These are phyloP conservation scores for Baeospora myosura DNA, from an alignment of 1,284 basidiomycete genomes.

Conservation along the genomic window DNA sequence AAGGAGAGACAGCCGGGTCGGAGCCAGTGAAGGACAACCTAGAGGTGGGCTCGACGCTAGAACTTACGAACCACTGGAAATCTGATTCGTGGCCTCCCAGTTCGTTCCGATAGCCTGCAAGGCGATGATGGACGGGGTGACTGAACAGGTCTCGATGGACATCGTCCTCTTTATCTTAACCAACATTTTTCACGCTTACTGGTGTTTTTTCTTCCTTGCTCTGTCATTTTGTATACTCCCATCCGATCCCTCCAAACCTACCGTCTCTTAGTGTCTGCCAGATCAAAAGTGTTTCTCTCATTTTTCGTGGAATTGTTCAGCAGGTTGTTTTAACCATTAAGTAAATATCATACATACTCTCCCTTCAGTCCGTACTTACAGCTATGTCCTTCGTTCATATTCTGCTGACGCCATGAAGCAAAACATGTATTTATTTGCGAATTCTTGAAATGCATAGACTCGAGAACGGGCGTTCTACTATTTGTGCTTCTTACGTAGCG, in stretches of 20 bases:
- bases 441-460: too few relatives aligned
- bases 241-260: not conserved
- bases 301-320: slow-evolving; percentile 5
- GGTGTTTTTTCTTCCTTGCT: slow-evolving; percentile 4
- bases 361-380: too few relatives aligned
- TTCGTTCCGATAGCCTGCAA: slow-evolving; percentile 36
- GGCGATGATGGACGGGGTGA: slow-evolving; percentile 33
- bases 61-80: slow-evolving; percentile 77
- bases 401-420: too few relatives aligned
- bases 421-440: too few relatives aligned
- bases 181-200: slow-evolving; percentile 3
- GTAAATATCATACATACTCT: too few relatives aligned
- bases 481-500: too few relatives aligned
- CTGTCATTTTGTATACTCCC: slow-evolving; percentile 1
- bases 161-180: not conserved
- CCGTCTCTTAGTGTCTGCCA: not conserved
- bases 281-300: not conserved
- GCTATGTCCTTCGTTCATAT: too few relatives aligned
- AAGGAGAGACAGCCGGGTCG: slow-evolving; percentile 53
- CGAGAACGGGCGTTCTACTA: too few relatives aligned
- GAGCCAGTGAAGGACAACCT: slow-evolving; percentile 45
- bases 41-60: slow-evolving; percentile 70
- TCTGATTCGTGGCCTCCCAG: slow-evolving; percentile 44
- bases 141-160: slow-evolving; percentile 7
- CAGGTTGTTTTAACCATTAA: too few relatives aligned